phyloP scores from a whole-genome alignment of 1,139 yeast genomes.

The Hemisphaericaspora xylofermentans region DNA sequence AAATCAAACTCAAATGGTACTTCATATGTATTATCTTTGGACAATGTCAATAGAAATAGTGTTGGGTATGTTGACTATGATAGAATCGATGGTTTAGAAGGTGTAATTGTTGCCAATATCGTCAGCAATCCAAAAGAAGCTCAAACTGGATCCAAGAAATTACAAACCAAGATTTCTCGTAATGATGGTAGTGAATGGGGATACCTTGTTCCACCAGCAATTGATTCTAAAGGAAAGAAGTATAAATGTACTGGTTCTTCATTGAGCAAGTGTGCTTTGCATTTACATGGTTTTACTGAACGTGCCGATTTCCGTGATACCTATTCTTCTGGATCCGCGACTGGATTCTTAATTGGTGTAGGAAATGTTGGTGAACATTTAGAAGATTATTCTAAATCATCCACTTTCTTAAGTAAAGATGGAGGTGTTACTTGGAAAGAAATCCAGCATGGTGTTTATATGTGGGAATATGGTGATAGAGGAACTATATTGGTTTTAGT shows the following conservation, averaged over 20 bases:
- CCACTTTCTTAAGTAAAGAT: conserved; percentile 78
- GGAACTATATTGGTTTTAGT: conserved; percentile 84
- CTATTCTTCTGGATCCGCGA: conserved; percentile 83
- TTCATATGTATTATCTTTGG: conserved; percentile 71
- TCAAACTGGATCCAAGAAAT: conserved; percentile 37
- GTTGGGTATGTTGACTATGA: conserved; percentile 88
- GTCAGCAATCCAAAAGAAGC: conserved; percentile 45
- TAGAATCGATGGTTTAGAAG: conserved; percentile 82
- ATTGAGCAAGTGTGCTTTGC: conserved; percentile 67
- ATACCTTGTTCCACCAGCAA: conserved; percentile 62
- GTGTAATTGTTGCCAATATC: conserved; percentile 71
- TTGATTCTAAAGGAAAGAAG: conserved; percentile 60
- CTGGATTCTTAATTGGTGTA: conserved; percentile 80
- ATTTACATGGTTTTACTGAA: conserved; percentile 90
- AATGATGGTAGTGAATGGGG: conserved; percentile 94
- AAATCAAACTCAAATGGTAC: conserved; percentile 97
- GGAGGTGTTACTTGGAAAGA: conserved; percentile 92
- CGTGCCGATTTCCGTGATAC: conserved; percentile 82
- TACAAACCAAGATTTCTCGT: conserved; percentile 75
- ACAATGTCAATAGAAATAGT: conserved; percentile 71
- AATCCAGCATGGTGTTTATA: conserved; percentile 65
- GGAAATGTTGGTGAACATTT: conserved; percentile 84
- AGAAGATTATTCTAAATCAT: conserved; percentile 46
- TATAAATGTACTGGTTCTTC: conserved; percentile 54
- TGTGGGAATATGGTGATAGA: conserved; percentile 97